phyloP scores from a whole-genome alignment of 768 basidiomycete genomes.

The Pisolithus microcarpus region DNA sequence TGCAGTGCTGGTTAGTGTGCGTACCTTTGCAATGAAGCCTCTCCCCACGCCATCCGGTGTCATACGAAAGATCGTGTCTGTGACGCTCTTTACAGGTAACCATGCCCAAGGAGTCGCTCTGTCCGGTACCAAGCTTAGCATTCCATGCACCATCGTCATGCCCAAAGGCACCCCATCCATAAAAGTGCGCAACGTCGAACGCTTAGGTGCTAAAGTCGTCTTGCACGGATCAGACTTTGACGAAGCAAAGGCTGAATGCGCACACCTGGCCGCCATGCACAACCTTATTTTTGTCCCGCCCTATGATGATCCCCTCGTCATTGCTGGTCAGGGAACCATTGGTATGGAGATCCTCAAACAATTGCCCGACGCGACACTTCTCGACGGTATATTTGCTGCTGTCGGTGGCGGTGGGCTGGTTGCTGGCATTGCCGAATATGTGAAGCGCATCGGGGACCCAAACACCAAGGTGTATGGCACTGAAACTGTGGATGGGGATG shows the following conservation, averaged over 20 bases:
- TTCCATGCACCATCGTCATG: constrained; percentile 99
- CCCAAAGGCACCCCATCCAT: constrained; percentile 90
- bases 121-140: constrained; percentile 77
- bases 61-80: background rate
- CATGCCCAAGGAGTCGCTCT: constrained; percentile 98
- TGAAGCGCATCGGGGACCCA: constrained; percentile 87
- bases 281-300: constrained; percentile 90
- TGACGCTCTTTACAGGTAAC: constrained; percentile 55
- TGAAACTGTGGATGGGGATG: constrained; percentile 94
- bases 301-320: constrained; percentile 94
- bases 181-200: constrained; percentile 93
- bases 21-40: constrained; percentile 25
- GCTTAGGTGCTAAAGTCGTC: constrained; percentile 91
- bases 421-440: constrained; percentile 86
- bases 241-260: constrained; percentile 92
- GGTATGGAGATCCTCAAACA: constrained; percentile 96
- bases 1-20: constrained; percentile 93
- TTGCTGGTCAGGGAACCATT: constrained; percentile 94
- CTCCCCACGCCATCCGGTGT: background rate
- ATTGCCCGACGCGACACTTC: constrained; percentile 58
- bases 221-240: constrained; percentile 91
- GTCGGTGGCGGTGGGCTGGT: constrained; percentile 92
- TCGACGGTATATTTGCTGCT: constrained; percentile 85
- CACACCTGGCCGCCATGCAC: constrained; percentile 67
- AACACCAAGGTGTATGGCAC: constrained; percentile 76